Base-by-base conservation (phyloP, 176 grass and related monocot species). In the Oryza nivara region DNA sequence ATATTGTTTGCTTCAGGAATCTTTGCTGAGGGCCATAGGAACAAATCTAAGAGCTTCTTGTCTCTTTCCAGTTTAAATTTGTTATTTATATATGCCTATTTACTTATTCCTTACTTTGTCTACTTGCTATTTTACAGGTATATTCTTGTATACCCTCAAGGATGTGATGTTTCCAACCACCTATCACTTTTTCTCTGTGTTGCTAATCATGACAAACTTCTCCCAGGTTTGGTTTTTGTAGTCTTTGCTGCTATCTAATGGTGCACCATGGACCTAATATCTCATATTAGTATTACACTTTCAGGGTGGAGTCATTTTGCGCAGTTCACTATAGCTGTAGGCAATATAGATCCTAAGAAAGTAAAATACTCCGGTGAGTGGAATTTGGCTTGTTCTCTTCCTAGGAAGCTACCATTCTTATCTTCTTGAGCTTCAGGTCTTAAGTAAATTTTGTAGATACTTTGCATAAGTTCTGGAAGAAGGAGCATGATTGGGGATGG, bases 401-500 rank as follows among this genome's bases (percentile, higher is more conserved):
- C 17, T 84, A 44, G 41, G 51, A 80, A 84, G 76, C 80, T 80
- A 46, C 61, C 74, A 23, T 70, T 63, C 65, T 60, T 79, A 67
- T n/a, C 65, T 46, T 64, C 4, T 52, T 10, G 17, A 80, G 75
- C 49, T 75, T 45, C 76, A 87, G 32, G 65, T 9, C 3, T 95
- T 95, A 74, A 83, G 74, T 73, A 84, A 65, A 32, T 81, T 94
- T 81, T 94, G 86, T 83, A 99, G 96, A 99, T 92, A 99, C 96
- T 78, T 88, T 96, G 75, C 96, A 99, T 83, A 89, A 93, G 28
- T 99, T 99, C 71, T 99, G 96, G 96, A 99, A 99, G 86, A 99
- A 99, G 78, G 96, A 99, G 81, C 96, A 99, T 89, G 96, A 99
- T 86, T 99, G 96, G 96, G 96, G 96, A 60, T 99, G 96, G 96